Evolutionary conservation across 768 basidiomycete species (phyloP), one percentile per base, ranked within the genome.

Genomic region (Pleurotus salmoneostramineus): DNA sequence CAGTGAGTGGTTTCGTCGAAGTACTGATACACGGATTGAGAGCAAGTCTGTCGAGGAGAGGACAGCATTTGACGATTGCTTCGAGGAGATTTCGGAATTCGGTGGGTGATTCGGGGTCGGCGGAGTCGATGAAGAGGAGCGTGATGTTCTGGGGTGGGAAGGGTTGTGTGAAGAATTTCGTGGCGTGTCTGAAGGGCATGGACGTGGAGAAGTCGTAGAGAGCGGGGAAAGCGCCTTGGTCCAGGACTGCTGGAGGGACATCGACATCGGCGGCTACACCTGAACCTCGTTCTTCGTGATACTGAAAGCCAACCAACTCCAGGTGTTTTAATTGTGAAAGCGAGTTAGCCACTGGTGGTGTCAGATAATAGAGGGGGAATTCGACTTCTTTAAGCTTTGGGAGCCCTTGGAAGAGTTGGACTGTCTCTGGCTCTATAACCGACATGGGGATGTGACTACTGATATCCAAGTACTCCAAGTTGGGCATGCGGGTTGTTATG

Each of bases 151-250:
- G 62, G 0, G 86, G 86, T 0, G 81, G 72, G 57, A 75, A 82
- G 3, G 71, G 60, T 2, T 67, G 64, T 35, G 69, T 65, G 55
- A 87, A 66, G 66, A 87, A 81, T 3, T 66, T 66, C 4, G 76
- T 67, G 17, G 80, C 68, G 54, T 84, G 75, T 4, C 70, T 68
- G 27, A 84, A 72, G n/a, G 68, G 62, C 8, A 72, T 73, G 14
- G 79, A 80, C 48, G 82, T 60, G 3, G 76, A 80, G 42, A 85
- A 72, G 58, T 85, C 83, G 65, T 71, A 77, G 3, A 87, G 70
- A 1, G 73, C 69, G 0, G 82, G 82, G 64, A 86, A 87, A 0
- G 81, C 77, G 17, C 78, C 81, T 62, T 80, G 73, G 17, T 65
- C 42, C 12, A 84, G 66, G 2, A 59, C 61, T 1, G 85, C 84